Percentiles rank a stretch among this genome's conserved stretches.
These are phyloP conservation scores for Tanacetum coccineum DNA, from an alignment of 129 eudicot species.

Conservation along the genomic window DNA sequence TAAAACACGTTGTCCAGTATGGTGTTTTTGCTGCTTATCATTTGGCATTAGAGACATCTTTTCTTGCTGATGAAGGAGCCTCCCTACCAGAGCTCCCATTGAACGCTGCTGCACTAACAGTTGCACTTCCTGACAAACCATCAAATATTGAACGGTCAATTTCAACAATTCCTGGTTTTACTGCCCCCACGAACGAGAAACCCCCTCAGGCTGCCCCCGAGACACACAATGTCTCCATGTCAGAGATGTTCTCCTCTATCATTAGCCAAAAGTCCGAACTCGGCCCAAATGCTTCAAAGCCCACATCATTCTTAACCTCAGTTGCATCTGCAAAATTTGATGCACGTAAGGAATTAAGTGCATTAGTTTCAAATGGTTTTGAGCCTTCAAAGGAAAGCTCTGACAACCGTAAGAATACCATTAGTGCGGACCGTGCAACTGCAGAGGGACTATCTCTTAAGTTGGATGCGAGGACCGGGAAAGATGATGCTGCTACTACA, in stretches of 20 bases:
- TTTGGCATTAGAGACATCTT: slow-evolving; percentile 93
- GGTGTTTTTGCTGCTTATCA: slow-evolving; percentile 98
- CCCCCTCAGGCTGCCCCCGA: slow-evolving; percentile 41
- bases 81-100: slow-evolving; percentile 83
- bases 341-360: neutral
- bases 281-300: slow-evolving; percentile 26
- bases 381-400: slow-evolving; percentile 21
- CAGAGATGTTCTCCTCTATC: slow-evolving; percentile 39
- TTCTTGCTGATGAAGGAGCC: slow-evolving; percentile 99
- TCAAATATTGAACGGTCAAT: slow-evolving; percentile 71
- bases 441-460: slow-evolving; percentile 31
- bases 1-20: slow-evolving; percentile 92
- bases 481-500: slow-evolving; percentile 35
- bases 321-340: slow-evolving; percentile 23
- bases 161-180: slow-evolving; percentile 74
- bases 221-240: slow-evolving; percentile 49
- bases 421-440: slow-evolving; percentile 15
- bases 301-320: slow-evolving; percentile 23
- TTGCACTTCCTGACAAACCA: slow-evolving; percentile 79
- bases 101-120: slow-evolving; percentile 62
- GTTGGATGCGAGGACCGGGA: slow-evolving; percentile 34
- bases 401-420: slow-evolving; percentile 11
- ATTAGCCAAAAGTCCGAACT: slow-evolving; percentile 27
- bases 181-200: slow-evolving; percentile 38
- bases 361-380: slow-evolving; percentile 26